Base-by-base conservation (phyloP, 106 monocot genomes). In the Apostasia shenzhenica region DNA sequence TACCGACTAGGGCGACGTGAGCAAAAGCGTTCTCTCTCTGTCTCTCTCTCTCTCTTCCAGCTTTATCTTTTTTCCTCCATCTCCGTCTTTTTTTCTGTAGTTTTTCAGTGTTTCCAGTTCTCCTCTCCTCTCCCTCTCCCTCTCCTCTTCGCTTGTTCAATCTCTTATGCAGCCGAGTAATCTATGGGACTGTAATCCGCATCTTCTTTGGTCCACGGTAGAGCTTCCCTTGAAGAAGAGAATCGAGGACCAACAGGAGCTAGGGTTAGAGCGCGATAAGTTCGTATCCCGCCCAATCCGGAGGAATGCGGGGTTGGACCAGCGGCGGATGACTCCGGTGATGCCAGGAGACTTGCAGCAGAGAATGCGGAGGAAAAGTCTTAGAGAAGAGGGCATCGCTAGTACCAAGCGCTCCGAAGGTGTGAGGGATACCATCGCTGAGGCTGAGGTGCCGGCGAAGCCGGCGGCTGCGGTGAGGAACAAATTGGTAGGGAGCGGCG, bases 401-500 rank as follows among this genome's bases (percentile, higher is more conserved):
- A 47, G 65, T 14, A 4, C n/a, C 13, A 62, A 45, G 13, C 62
- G 62, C 5, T 11, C 3, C 45, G 43, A 45, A 5, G 62, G 65
- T 3, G 37, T 6, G 1, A 48, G 48, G 14, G 50, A 50, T 8
- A 50, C 50, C 6, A 48, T 3, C 14, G 65, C 14, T 44, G 65
- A 65, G 48, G 48, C 26, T 2, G 47, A 48, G 43, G 48, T 14
- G 48, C 11, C 65, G 4, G 65, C 48, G 26, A 65, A 65, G 65
- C 26, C 65, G 6, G 65, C 48, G 4, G 8, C 48, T 2, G 14
- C 65, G 6, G 1, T 65, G 14, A 65, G 65, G 37, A 48, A 48
- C 43, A 65, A 48, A 65, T 65, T 48, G n/a, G 65, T 10, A 11
- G 65, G 65, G 26, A 37, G 65, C 11, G 65, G 64, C 39, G 64